Evolutionary conservation across 2,329 filamentous ascomycete species (phyloP).

Genomic region (Thelonectria discophora): DNA sequence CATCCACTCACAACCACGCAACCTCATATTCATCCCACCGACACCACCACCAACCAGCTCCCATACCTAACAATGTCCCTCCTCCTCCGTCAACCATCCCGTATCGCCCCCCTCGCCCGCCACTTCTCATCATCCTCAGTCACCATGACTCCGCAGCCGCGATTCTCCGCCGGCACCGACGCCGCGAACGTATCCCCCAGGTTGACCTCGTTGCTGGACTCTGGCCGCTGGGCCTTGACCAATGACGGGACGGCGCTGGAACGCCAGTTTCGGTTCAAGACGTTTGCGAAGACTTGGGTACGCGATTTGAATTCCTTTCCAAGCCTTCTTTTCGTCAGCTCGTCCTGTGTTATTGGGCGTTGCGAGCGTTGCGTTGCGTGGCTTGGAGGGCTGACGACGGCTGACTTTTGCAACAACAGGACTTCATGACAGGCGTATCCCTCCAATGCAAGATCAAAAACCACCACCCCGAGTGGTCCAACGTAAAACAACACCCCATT

Average conservation of each 20-base stretch:
- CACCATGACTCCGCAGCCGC: conserved; percentile 42
- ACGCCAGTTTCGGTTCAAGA: conserved; percentile 70
- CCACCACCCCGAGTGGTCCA: conserved; percentile 82
- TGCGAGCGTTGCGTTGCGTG: neutral
- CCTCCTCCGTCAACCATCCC: conserved; percentile 15
- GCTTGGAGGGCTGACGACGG: conserved; percentile 5
- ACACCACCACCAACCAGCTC: neutral
- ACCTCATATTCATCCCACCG: conserved; percentile 11
- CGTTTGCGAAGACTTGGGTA: conserved; percentile 73
- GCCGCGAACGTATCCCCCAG: conserved; percentile 47
- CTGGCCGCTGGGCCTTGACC: conserved; percentile 60
- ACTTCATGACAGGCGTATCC: conserved; percentile 79
- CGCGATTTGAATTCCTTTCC: conserved; percentile 39
- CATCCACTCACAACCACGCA: conserved; percentile 12
- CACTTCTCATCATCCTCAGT: conserved; percentile 30
- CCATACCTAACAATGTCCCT: conserved; percentile 29
- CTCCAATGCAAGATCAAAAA: conserved; percentile 72
- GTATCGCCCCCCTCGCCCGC: conserved; percentile 23
- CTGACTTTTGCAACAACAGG: conserved; percentile 52
- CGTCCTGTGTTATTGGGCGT: neutral
- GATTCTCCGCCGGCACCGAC: conserved; percentile 59
- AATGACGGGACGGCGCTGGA: conserved; percentile 64
- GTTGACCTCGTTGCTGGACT: conserved; percentile 52
- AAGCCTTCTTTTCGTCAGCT: too few species aligned
- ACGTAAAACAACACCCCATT: conserved; percentile 57